A percentile compares a stretch with the other conserved stretches of the same genome.
Conservation (phyloP, 441 rosid genomes). For the Erysimum pusillum region DNA sequence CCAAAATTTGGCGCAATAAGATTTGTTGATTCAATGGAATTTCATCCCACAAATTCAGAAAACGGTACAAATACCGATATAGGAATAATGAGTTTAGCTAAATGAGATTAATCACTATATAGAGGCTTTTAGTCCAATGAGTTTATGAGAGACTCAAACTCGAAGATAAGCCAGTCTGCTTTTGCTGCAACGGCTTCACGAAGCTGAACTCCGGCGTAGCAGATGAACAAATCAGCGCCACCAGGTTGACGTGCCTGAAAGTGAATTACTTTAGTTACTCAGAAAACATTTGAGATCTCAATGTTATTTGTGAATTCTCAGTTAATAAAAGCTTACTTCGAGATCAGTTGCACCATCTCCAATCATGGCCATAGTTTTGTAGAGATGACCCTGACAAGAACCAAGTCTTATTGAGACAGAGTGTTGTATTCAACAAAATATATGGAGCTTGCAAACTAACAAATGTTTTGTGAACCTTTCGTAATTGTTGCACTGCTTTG, state of each 20-base stretch:
- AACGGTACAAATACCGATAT: constrained; percentile 2
- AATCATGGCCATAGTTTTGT: constrained; percentile 84
- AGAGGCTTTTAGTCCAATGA: constrained; percentile 52
- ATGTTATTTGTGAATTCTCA: constrained; percentile 9
- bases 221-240: constrained; percentile 86
- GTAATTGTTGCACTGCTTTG: constrained; percentile 85
- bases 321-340: constrained; percentile 60
- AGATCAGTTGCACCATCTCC: constrained; percentile 99
- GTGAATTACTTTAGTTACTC: constrained; percentile 15
- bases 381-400: constrained; percentile 66
- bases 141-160: constrained; percentile 66
- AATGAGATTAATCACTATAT: constrained; percentile 5
- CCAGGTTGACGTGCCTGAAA: constrained; percentile 86
- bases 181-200: constrained; percentile 83
- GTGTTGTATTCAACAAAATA: constrained; percentile 32
- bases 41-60: background rate
- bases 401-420: constrained; percentile 27
- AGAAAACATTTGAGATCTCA: constrained; percentile 10
- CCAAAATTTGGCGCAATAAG: constrained; percentile 24
- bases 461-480: constrained; percentile 60
- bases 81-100: constrained; percentile 29
- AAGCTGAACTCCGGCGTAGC: constrained; percentile 88
- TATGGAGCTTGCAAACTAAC: constrained; percentile 25
- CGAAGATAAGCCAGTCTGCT: constrained; percentile 90
- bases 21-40: constrained; percentile 25